Percentiles rank a stretch among this genome's conserved stretches.
Conservation (phyloP, 176 grass and related monocot genomes). For the Alopecurus myosuroides region DNA sequence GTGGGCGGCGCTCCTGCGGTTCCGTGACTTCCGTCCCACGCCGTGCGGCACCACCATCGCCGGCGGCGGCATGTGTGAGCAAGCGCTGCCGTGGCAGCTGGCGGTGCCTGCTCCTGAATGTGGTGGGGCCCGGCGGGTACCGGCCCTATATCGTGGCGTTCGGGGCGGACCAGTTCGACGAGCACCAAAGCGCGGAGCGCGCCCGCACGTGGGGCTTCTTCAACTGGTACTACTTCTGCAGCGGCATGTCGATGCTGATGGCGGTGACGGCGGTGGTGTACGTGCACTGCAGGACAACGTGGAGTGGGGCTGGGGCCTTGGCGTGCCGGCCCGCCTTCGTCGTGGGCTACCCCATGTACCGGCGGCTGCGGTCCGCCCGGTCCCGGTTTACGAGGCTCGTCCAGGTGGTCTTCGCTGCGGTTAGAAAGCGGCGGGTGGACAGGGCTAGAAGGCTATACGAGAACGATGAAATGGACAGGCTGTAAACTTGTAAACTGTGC, state of each 20-base stretch:
- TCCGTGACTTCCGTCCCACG: slow-evolving; percentile 45
- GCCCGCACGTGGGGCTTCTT: slow-evolving; percentile 62
- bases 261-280: slow-evolving; percentile 67
- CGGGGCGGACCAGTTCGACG: slow-evolving; percentile 75
- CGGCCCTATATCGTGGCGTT: slow-evolving; percentile 66
- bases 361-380: slow-evolving; percentile 22
- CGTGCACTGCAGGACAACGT: slow-evolving; percentile 80
- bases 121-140: slow-evolving; percentile 56
- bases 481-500: too few relatives aligned
- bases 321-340: slow-evolving; percentile 57
- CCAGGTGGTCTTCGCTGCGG: slow-evolving; percentile 55
- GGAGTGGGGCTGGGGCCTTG: slow-evolving; percentile 68
- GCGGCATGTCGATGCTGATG: slow-evolving; percentile 53
- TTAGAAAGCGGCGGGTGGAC: slow-evolving; percentile 39
- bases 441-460: slow-evolving; percentile 26
- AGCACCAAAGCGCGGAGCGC: slow-evolving; percentile 53
- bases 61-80: slow-evolving; percentile 12
- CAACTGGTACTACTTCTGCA: slow-evolving; percentile 90
- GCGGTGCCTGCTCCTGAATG: slow-evolving; percentile 54
- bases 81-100: slow-evolving; percentile 54
- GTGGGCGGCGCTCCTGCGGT: slow-evolving; percentile 46
- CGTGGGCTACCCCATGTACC: slow-evolving; percentile 50
- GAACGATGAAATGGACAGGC: slow-evolving; percentile 52
- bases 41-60: neutral
- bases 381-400: slow-evolving; percentile 63